Conservation (phyloP, 2,329 filamentous ascomycete genomes). For the Thielaviopsis musarum region DNA sequence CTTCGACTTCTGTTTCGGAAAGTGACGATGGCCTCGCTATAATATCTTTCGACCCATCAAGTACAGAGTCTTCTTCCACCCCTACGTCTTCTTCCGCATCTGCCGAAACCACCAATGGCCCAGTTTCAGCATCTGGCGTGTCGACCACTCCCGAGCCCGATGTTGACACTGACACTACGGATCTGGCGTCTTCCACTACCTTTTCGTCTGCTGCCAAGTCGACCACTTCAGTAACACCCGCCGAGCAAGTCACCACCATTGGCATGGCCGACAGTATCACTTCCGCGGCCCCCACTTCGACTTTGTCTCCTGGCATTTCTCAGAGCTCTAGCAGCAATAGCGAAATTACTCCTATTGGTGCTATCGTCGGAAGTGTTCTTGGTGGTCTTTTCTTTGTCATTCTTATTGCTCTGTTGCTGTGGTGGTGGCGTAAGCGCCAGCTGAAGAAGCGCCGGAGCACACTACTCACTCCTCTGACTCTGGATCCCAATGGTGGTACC, state of each 20-base stretch:
- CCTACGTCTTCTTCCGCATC: not conserved
- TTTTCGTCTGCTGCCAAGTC: not conserved
- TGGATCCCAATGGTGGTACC: conserved; percentile 15
- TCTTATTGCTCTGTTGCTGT: conserved; percentile 31
- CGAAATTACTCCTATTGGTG: conserved; percentile 20
- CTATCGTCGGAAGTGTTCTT: conserved; percentile 34
- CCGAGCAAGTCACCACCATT: conserved; percentile 1
- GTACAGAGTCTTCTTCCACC: too few species aligned
- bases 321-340: conserved; percentile 12
- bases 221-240: not conserved
- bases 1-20: not conserved
- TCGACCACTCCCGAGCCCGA: not conserved
- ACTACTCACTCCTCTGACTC: conserved; percentile 30
- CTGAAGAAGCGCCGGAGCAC: conserved; percentile 29
- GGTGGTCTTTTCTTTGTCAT: conserved; percentile 31
- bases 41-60: not conserved
- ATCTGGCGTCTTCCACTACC: too few species aligned
- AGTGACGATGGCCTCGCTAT: not conserved
- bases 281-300: not conserved
- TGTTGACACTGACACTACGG: not conserved
- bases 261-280: conserved; percentile 2
- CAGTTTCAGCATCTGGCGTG: not conserved
- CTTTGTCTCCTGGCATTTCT: not conserved
- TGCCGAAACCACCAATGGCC: not conserved
- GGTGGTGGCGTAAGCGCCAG: conserved; percentile 30